phyloP scores from a whole-genome alignment of 2,329 filamentous ascomycete genomes.

The Pseudogymnoascus sp. region DNA sequence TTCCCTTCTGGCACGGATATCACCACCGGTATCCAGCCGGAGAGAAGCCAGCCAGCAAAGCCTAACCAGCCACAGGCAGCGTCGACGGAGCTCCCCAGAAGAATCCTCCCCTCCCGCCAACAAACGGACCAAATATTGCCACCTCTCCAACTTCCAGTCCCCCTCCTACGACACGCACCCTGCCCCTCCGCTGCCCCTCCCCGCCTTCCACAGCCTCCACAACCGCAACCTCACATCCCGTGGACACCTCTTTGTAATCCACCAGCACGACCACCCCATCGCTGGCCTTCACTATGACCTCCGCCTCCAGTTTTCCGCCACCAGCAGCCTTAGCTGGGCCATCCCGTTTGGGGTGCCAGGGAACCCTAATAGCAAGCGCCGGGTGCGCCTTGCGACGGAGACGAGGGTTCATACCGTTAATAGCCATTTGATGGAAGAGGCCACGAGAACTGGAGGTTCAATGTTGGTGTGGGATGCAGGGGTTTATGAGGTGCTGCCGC shows the following conservation, averaged over 20 bases:
- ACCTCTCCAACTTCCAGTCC: not conserved
- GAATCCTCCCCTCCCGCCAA: not conserved
- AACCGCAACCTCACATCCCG: not conserved
- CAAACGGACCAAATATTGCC: not conserved
- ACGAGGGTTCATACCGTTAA: constrained; percentile 53
- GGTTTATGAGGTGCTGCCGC: constrained; percentile 46
- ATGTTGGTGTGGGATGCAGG: constrained; percentile 58
- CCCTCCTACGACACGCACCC: not conserved
- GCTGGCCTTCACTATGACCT: constrained; percentile 64
- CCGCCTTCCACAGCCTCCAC: not conserved
- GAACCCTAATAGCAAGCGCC: constrained; percentile 45
- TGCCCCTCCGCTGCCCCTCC: not conserved
- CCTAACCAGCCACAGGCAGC: not conserved
- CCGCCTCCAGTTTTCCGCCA: constrained; percentile 59
- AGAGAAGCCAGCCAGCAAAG: not conserved
- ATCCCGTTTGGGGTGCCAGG: constrained; percentile 57
- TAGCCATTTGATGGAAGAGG: constrained; percentile 56
- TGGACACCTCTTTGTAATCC: constrained; percentile 57
- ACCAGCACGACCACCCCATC: constrained; percentile 66
- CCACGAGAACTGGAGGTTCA: constrained; percentile 45
- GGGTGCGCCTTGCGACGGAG: constrained; percentile 54
- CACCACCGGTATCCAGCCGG: not conserved
- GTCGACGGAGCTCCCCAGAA: not conserved
- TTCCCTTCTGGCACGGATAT: not conserved
- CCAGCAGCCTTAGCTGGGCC: constrained; percentile 40